phyloP scores from a whole-genome alignment of 1,139 yeast genomes.

The Eremothecium gossypii region DNA sequence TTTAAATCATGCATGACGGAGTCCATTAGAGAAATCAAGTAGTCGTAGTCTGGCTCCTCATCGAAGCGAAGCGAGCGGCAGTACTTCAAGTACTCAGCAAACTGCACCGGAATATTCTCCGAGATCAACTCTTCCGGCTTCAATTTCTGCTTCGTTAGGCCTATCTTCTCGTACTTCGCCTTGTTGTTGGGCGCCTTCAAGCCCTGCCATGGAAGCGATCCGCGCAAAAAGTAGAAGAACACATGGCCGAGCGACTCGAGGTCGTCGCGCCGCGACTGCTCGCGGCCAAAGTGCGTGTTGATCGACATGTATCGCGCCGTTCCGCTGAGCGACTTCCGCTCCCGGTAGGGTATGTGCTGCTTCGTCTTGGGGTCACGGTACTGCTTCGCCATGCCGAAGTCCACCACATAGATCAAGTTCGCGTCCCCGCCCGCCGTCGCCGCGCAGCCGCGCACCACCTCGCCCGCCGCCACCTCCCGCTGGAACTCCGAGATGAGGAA shows the following conservation, averaged over 20 bases:
- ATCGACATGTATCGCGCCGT: slow-evolving; percentile 97
- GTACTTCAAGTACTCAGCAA: slow-evolving; percentile 75
- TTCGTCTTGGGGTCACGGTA: slow-evolving; percentile 92
- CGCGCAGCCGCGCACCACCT: slow-evolving; percentile 17
- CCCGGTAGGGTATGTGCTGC: slow-evolving; percentile 93
- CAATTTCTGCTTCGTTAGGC: slow-evolving; percentile 85
- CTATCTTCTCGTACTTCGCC: slow-evolving; percentile 92
- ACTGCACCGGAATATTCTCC: slow-evolving; percentile 61
- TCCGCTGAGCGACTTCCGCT: slow-evolving; percentile 87
- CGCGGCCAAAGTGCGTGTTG: slow-evolving; percentile 94
- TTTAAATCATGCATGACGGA: slow-evolving; percentile 65
- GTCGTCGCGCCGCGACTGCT: slow-evolving; percentile 92
- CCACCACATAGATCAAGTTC: slow-evolving; percentile 54
- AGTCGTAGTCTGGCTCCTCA: slow-evolving; percentile 90
- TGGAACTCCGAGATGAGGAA: slow-evolving; percentile 49
- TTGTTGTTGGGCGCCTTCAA: slow-evolving; percentile 96
- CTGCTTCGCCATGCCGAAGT: slow-evolving; percentile 97
- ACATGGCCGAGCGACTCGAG: slow-evolving; percentile 94
- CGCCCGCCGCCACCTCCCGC: slow-evolving; percentile 13
- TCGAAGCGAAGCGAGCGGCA: slow-evolving; percentile 83
- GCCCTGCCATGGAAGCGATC: slow-evolving; percentile 98
- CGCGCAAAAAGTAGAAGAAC: slow-evolving; percentile 84
- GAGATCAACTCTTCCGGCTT: slow-evolving; percentile 68
- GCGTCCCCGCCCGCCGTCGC: slow-evolving; percentile 24
- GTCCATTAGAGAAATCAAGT: slow-evolving; percentile 65